phyloP scores from a whole-genome alignment of 805 yeast species.

The Candida nonsorbophila region DNA sequence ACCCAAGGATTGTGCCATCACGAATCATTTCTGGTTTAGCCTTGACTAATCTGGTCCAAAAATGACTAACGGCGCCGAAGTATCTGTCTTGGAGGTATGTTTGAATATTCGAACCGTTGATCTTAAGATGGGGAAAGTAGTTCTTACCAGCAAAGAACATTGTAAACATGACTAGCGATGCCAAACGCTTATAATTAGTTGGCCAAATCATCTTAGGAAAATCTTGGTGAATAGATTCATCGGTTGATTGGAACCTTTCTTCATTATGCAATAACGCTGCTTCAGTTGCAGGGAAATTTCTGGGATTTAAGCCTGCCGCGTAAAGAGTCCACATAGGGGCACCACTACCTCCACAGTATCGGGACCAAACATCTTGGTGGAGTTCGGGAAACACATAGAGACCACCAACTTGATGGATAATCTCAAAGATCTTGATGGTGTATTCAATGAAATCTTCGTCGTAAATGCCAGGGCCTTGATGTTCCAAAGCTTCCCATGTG shows the following conservation, averaged over 20 bases:
- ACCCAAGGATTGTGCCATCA: conserved; percentile 59
- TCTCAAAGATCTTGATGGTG: conserved; percentile 55
- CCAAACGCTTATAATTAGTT: conserved; percentile 74
- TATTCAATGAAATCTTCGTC: conserved; percentile 74
- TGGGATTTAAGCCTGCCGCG: conserved; percentile 83
- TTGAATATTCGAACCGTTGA: conserved; percentile 75
- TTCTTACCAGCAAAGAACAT: conserved; percentile 73
- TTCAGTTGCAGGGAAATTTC: conserved; percentile 61
- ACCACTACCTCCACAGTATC: conserved; percentile 86
- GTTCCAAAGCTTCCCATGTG: conserved; percentile 94
- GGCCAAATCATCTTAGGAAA: conserved; percentile 93
- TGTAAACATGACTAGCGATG: conserved; percentile 77
- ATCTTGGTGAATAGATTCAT: conserved; percentile 19
- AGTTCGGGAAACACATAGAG: conserved; percentile 79
- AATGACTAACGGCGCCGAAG: conserved; percentile 41
- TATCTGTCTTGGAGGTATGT: conserved; percentile 66
- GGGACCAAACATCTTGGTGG: conserved; percentile 93
- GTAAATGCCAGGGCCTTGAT: conserved; percentile 76
- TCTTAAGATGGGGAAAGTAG: conserved; percentile 69
- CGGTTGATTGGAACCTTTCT: conserved; percentile 26
- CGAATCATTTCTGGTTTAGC: conserved; percentile 26
- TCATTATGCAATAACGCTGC: conserved; percentile 77
- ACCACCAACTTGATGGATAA: conserved; percentile 61
- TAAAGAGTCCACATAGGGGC: conserved; percentile 92
- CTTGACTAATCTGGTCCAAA: conserved; percentile 26